Evolutionary conservation across 2,329 filamentous ascomycete species (phyloP).

Genomic region (Ceratocystis lukuohia): DNA sequence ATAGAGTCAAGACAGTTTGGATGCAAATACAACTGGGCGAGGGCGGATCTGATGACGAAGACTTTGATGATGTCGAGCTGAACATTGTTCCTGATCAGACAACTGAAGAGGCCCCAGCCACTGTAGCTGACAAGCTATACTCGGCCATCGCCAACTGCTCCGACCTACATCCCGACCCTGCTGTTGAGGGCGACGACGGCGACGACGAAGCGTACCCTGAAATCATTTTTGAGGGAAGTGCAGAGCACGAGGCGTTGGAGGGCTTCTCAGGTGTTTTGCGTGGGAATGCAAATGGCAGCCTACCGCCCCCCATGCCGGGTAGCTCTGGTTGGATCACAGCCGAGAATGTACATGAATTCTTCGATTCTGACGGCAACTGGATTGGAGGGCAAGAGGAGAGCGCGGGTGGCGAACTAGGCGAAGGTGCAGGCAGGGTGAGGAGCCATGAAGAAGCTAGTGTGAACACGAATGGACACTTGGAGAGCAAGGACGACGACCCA

Average conservation of each 20-base stretch:
- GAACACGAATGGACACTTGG: slow-evolving; percentile 35
- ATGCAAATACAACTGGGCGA: slow-evolving; percentile 55
- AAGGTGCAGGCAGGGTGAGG: slow-evolving; percentile 48
- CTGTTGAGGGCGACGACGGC: slow-evolving; percentile 43
- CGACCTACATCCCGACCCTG: slow-evolving; percentile 60
- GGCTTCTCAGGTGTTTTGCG: slow-evolving; percentile 43
- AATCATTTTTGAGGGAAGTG: slow-evolving; percentile 42
- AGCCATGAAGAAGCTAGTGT: slow-evolving; percentile 43
- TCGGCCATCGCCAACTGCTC: slow-evolving; percentile 61
- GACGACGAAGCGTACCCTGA: slow-evolving; percentile 33
- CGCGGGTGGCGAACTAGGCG: slow-evolving; percentile 42
- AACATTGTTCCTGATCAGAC: slow-evolving; percentile 44
- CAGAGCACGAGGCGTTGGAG: slow-evolving; percentile 40
- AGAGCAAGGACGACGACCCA: slow-evolving; percentile 28
- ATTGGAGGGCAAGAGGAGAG: slow-evolving; percentile 43
- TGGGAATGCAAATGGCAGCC: slow-evolving; percentile 35
- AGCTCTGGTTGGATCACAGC: slow-evolving; percentile 79
- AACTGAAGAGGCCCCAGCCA: slow-evolving; percentile 21
- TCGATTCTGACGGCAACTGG: slow-evolving; percentile 71
- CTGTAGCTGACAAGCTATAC: slow-evolving; percentile 39
- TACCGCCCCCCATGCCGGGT: slow-evolving; percentile 57
- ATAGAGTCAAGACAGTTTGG: slow-evolving; percentile 40
- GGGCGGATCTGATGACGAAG: slow-evolving; percentile 37
- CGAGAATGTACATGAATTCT: slow-evolving; percentile 76
- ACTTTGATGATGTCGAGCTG: slow-evolving; percentile 56